Evolutionary conservation across 2,329 filamentous ascomycete species (phyloP), one percentile per base, ranked within the genome.

Genomic region (Plenodomus tracheiphilus): DNA sequence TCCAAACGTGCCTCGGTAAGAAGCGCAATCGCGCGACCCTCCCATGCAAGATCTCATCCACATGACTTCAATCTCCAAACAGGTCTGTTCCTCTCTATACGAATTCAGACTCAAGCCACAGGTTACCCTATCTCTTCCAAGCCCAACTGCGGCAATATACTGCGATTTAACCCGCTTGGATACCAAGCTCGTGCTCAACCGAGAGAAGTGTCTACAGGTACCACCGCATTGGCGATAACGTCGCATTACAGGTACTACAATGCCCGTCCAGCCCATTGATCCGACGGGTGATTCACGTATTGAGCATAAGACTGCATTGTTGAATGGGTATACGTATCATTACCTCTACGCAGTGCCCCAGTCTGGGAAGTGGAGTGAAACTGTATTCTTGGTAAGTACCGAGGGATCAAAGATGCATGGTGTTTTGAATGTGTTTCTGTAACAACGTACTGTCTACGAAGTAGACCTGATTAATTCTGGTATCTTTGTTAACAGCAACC

Each of bases 301-400:
- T 61, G 76, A 84, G 62, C 81, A 85, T 67, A 80, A 83, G 62
- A 85, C 80, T 46, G 81, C 84, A 36, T 74, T 77, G 43, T 76
- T 92, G 49, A 85, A 87, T 58, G 87, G 86, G 57, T 81, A 82
- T 62, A 89, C 78, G 28, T 96, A 94, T 75, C 83, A 81, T 41
- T 85, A 84, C 59, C 70, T 85, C 22, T 75, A 80, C 54, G 79
- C 76, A 35, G 70, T 74, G 38, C 80, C 81, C 1, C 51, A 59
- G 42, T 66, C 64, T 59, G 73, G 62, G 39, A 66, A 72, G n/a
- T 76, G 74, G 56, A 77, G 71, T 53, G 77, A 75, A 21, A 84
- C 80, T 0, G 74, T 84, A 15, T 77, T 85, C 53, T 72, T 85
- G 48, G 78, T 84, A 60, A 46, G 66, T n/a, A n/a, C n/a, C n/a